phyloP scores from a whole-genome alignment of 352 stramenopile species.

The Phytophthora nicotianae region DNA sequence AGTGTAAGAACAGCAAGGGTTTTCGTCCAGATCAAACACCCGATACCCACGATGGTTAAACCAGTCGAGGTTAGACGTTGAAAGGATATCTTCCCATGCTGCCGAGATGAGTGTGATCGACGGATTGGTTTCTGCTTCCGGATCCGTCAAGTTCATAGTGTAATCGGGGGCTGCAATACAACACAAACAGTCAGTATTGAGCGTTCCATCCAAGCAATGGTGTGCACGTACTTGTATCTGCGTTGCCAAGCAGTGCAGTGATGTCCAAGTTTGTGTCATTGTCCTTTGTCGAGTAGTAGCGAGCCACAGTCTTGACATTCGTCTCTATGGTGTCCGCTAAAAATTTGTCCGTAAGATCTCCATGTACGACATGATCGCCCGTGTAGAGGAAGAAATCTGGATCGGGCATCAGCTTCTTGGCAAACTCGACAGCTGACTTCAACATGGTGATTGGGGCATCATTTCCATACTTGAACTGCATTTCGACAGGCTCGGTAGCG shows the following conservation, averaged over 20 bases:
- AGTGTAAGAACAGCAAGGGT: conserved; percentile 69
- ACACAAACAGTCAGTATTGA: not conserved
- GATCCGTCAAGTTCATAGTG: conserved; percentile 72
- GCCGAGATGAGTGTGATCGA: conserved; percentile 28
- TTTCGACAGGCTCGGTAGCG: conserved; percentile 33
- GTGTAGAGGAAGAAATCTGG: conserved; percentile 80
- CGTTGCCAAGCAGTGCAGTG: conserved; percentile 72
- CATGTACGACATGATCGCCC: conserved; percentile 69
- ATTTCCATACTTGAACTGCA: conserved; percentile 44
- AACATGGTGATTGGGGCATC: conserved; percentile 59
- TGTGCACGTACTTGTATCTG: conserved; percentile 50
- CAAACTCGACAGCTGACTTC: conserved; percentile 64
- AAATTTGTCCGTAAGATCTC: conserved; percentile 49
- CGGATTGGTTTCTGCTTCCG: conserved; percentile 46
- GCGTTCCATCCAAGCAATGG: no score
- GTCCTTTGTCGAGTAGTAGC: conserved; percentile 48
- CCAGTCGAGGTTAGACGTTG: conserved; percentile 41
- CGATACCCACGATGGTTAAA: conserved; percentile 66
- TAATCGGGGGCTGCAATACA: conserved; percentile 55
- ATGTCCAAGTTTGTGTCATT: conserved; percentile 42
- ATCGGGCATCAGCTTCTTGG: conserved; percentile 55
- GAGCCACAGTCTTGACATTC: conserved; percentile 68
- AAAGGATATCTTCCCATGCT: conserved; percentile 36
- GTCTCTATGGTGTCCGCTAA: conserved; percentile 51
- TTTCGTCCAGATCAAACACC: conserved; percentile 59